Evolutionary conservation across 495 filamentous ascomycete species (phyloP).

Genomic region (Cudoniella acicularis): DNA sequence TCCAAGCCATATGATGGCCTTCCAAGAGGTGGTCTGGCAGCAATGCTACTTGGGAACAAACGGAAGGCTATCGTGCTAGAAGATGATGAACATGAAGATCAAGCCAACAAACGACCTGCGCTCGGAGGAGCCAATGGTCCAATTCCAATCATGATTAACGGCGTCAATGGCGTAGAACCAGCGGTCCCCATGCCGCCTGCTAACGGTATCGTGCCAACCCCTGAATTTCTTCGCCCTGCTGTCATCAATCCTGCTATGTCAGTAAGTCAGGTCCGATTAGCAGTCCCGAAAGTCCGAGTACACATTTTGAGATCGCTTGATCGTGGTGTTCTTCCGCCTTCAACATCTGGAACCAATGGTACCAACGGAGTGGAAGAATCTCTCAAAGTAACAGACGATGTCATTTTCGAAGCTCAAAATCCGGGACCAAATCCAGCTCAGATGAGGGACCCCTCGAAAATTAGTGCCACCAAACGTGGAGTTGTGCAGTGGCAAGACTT

Average conservation of each 20-base stretch:
- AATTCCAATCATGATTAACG: constrained; percentile 69
- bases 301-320: constrained; percentile 63
- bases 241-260: constrained; percentile 74
- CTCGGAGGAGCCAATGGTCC: constrained; percentile 54
- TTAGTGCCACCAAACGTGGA: constrained; percentile 80
- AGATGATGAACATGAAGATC: constrained; percentile 56
- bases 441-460: constrained; percentile 71
- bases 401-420: constrained; percentile 73
- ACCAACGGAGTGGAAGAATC: constrained; percentile 49
- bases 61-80: constrained; percentile 71
- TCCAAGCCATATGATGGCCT: constrained; percentile 93
- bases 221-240: constrained; percentile 84
- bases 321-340: constrained; percentile 34
- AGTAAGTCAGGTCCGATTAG: constrained; percentile 81
- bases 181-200: constrained; percentile 49
- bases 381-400: constrained; percentile 56
- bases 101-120: constrained; percentile 58
- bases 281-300: constrained; percentile 81
- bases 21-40: constrained; percentile 81
- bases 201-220: constrained; percentile 66
- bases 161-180: constrained; percentile 70
- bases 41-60: constrained; percentile 89
- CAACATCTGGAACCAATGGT: constrained; percentile 38
- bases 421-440: constrained; percentile 30
- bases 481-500: constrained; percentile 90